Evolutionary conservation across 441 rosid species (phyloP).

Genomic region (Omphalea diandra): DNA sequence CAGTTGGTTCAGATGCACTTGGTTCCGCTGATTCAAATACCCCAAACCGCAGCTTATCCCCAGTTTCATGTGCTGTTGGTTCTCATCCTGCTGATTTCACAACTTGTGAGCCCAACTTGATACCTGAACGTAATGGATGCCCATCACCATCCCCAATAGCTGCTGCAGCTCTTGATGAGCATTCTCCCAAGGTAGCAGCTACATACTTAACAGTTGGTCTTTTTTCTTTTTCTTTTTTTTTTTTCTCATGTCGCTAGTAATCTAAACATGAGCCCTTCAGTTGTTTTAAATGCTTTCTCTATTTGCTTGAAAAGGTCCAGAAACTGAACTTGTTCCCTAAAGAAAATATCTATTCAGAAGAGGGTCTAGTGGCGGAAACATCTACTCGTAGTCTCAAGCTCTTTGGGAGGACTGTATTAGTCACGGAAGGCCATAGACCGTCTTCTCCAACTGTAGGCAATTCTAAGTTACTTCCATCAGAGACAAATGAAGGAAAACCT

Average conservation of each 20-base stretch:
- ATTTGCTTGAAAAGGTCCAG: slow-evolving; percentile 32
- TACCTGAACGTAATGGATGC: slow-evolving; percentile 30
- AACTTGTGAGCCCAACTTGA: slow-evolving; percentile 25
- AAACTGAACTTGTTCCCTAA: slow-evolving; percentile 40
- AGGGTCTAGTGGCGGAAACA: slow-evolving; percentile 33
- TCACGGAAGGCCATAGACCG: slow-evolving; percentile 37
- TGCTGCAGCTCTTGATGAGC: slow-evolving; percentile 36
- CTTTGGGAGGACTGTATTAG: slow-evolving; percentile 62
- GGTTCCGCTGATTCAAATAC: slow-evolving; percentile 46
- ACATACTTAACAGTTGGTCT: neutral
- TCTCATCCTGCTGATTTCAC: slow-evolving; percentile 16
- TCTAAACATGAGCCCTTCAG: neutral
- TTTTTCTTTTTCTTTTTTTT: no score
- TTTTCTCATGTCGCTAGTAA: neutral
- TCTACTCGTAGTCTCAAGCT: slow-evolving; percentile 56
- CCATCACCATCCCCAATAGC: slow-evolving; percentile 29
- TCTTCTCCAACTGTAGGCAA: slow-evolving; percentile 30
- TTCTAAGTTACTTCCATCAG: slow-evolving; percentile 13
- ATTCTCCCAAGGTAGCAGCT: slow-evolving; percentile 32
- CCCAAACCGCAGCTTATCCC: slow-evolving; percentile 50
- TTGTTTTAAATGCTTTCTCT: neutral
- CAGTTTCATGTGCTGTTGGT: slow-evolving; percentile 40
- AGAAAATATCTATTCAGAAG: slow-evolving; percentile 23
- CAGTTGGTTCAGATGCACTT: slow-evolving; percentile 48
- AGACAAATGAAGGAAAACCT: slow-evolving; percentile 23